Percentiles rank a stretch among this genome's conserved stretches.
phyloP scores from a whole-genome alignment of 2,329 filamentous ascomycete genomes.

The Tolypocladium album region DNA sequence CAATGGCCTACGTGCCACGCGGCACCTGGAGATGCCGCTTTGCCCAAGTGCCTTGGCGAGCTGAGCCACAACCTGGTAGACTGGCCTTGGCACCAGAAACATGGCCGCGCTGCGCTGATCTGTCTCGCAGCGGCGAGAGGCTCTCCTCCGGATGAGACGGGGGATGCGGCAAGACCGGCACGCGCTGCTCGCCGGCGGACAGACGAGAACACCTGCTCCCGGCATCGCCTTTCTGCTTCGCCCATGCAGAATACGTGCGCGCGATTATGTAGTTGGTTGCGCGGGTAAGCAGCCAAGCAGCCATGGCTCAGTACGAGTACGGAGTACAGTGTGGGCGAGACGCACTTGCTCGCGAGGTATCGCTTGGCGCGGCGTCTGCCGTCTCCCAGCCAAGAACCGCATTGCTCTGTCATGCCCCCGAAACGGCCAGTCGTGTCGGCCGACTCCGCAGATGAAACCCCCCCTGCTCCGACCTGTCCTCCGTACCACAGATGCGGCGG shows the following conservation, averaged over 20 bases:
- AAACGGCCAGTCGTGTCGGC: background rate
- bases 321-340: background rate
- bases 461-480: background rate
- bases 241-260: too few species aligned
- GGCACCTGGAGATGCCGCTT: background rate
- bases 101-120: background rate
- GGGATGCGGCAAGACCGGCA: background rate
- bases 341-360: background rate
- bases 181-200: background rate
- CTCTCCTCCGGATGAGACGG: background rate
- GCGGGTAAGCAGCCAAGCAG: too few species aligned
- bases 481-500: background rate
- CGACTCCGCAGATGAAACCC: background rate
- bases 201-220: too few species aligned
- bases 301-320: too few species aligned
- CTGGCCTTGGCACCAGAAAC: background rate
- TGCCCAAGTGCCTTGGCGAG: background rate
- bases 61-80: background rate
- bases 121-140: background rate
- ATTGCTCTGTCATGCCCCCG: background rate
- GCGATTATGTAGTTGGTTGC: too few species aligned
- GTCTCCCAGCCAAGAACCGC: background rate
- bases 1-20: background rate
- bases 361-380: background rate
- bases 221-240: too few species aligned